Evolutionary conservation across 2,329 filamentous ascomycete genomes (phyloP).

Genomic region (Zymoseptoria ardabiliae): DNA sequence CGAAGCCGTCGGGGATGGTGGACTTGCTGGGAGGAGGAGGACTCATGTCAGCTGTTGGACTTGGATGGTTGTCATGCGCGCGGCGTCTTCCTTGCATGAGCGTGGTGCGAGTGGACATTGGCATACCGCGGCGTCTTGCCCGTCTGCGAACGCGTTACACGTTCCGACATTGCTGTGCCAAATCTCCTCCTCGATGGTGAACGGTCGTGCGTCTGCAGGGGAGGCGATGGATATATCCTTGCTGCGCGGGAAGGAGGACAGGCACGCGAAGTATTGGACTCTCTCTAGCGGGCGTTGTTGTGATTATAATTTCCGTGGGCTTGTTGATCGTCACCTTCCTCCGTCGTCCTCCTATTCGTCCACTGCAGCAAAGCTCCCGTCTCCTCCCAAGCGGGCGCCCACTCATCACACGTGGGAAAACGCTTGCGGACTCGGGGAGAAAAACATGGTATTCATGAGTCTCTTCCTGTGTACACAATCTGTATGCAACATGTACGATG

Average conservation of each 20-base stretch:
- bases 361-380: background rate
- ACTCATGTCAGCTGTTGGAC: background rate
- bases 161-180: conserved; percentile 13
- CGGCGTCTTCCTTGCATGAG: background rate
- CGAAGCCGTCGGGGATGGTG: conserved; percentile 39
- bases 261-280: background rate
- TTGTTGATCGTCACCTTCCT: background rate
- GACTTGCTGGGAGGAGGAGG: conserved; percentile 18
- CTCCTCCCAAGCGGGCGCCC: background rate
- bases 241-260: background rate
- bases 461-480: too few species aligned
- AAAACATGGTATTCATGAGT: too few species aligned
- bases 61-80: background rate
- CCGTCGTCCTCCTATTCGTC: background rate
- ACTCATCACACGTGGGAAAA: background rate
- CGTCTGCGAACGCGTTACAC: conserved; percentile 40
- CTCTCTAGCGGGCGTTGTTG: background rate
- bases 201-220: background rate
- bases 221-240: background rate
- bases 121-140: conserved; percentile 43
- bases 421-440: background rate
- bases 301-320: background rate
- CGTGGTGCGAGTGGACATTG: background rate
- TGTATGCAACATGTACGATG: too few species aligned
- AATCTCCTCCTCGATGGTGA: background rate